Evolutionary conservation across 2,329 filamentous ascomycete species (phyloP).

Genomic region (Ophiostoma populinum): DNA sequence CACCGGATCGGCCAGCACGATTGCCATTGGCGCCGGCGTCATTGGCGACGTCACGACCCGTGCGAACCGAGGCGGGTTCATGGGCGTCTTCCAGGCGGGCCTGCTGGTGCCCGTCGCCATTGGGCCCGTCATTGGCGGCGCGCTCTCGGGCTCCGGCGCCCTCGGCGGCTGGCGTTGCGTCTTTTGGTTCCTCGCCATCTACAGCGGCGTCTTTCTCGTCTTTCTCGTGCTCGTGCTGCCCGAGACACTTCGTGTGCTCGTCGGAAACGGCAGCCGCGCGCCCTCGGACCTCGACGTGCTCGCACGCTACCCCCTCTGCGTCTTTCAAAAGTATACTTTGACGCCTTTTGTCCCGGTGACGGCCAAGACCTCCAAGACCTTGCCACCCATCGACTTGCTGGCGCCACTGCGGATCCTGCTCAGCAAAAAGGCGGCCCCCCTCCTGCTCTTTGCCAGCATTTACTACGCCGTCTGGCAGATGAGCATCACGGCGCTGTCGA

Average conservation of each 20-base stretch:
- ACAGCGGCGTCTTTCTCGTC: constrained; percentile 31
- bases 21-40: constrained; percentile 54
- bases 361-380: neutral
- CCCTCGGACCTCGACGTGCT: constrained; percentile 39
- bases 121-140: constrained; percentile 45
- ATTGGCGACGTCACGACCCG: constrained; percentile 54
- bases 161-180: constrained; percentile 40
- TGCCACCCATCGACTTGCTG: constrained; percentile 31
- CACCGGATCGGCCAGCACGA: constrained; percentile 45
- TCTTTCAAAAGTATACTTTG: constrained; percentile 17
- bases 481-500: constrained; percentile 33
- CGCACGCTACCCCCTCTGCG: constrained; percentile 29
- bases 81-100: constrained; percentile 45
- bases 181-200: constrained; percentile 51
- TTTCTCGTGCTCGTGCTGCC: constrained; percentile 38
- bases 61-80: constrained; percentile 52
- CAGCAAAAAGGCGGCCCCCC: constrained; percentile 38
- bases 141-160: constrained; percentile 39
- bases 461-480: constrained; percentile 41
- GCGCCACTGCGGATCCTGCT: constrained; percentile 34
- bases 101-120: constrained; percentile 36
- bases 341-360: too few species aligned
- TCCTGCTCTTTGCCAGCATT: constrained; percentile 33
- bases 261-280: constrained; percentile 42
- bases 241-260: constrained; percentile 38